These are phyloP conservation scores for Phytophthora foliorum DNA, from an alignment of 352 stramenopile genomes.

Conservation along the genomic window DNA sequence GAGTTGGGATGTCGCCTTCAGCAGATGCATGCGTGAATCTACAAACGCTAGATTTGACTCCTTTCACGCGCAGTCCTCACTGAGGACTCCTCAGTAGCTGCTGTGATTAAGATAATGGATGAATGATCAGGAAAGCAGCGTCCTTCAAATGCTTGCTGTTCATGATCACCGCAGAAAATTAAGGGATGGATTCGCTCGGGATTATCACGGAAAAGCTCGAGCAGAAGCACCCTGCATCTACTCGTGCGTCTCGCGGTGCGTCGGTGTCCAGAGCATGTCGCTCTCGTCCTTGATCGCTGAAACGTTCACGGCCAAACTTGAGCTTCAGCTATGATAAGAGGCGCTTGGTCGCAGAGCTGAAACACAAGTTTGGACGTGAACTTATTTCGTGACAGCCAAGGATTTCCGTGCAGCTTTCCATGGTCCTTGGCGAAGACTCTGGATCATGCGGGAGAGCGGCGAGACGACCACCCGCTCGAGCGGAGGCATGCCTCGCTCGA, in stretches of 20 bases:
- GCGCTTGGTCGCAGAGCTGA: no score
- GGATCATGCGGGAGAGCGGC: conserved; percentile 71
- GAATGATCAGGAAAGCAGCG: no score
- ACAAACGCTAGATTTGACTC: neutral
- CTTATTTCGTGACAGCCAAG: conserved; percentile 72
- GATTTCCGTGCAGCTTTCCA: conserved; percentile 76
- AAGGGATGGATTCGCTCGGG: conserved; percentile 51
- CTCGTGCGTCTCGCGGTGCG: conserved; percentile 68
- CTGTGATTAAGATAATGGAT: no score
- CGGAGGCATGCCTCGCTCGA: conserved; percentile 62
- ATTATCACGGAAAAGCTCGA: conserved; percentile 61
- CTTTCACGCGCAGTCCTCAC: no score
- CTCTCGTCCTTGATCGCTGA: conserved; percentile 59
- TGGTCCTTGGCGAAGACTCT: conserved; percentile 68
- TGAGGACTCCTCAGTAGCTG: no score
- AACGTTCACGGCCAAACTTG: conserved; percentile 76
- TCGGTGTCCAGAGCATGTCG: conserved; percentile 66
- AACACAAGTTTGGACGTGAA: no score
- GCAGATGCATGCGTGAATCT: neutral
- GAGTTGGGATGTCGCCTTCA: neutral
- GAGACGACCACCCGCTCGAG: conserved; percentile 78
- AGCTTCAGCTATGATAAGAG: no score
- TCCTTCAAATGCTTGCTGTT: neutral
- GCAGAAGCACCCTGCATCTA: conserved; percentile 66
- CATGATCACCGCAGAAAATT: neutral